Evolutionary conservation across 352 stramenopile species (phyloP).

Genomic region (Globisporangium nunn): DNA sequence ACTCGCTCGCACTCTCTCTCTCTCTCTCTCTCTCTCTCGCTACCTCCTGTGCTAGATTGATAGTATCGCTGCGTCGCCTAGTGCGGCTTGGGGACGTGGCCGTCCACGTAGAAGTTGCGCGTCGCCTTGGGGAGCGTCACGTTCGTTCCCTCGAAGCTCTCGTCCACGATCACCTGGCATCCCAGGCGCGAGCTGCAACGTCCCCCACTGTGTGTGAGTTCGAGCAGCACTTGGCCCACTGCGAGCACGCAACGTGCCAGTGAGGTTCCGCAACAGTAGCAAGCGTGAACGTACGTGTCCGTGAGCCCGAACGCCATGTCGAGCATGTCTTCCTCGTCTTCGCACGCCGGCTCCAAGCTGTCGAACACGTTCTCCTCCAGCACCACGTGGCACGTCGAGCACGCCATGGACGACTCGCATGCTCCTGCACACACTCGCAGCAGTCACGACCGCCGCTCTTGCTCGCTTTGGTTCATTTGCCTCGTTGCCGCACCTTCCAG

Average conservation of each 20-base stretch:
- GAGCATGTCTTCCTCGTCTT: slow-evolving; percentile 99
- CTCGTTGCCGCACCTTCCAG: slow-evolving; percentile 68
- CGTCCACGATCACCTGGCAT: slow-evolving; percentile 87
- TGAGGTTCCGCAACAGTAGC: neutral
- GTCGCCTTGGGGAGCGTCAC: slow-evolving; percentile 94
- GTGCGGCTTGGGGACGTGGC: slow-evolving; percentile 95
- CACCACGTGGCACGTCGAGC: slow-evolving; percentile 98
- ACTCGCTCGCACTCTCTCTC: no score
- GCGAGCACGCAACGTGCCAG: neutral
- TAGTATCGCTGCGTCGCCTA: slow-evolving; percentile 25
- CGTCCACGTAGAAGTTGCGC: slow-evolving; percentile 99
- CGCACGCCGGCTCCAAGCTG: slow-evolving; percentile 80
- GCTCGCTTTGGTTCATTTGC: neutral
- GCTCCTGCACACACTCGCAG: slow-evolving; percentile 55
- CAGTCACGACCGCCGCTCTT: neutral
- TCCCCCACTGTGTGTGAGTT: neutral
- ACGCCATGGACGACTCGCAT: slow-evolving; percentile 94
- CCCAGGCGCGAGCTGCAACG: slow-evolving; percentile 78
- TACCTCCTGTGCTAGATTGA: neutral
- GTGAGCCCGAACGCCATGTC: slow-evolving; percentile 98
- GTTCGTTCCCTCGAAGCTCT: slow-evolving; percentile 86
- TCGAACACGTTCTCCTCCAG: slow-evolving; percentile 92
- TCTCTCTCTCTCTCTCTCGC: neutral
- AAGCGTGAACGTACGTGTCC: slow-evolving; percentile 60
- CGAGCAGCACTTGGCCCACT: neutral